Evolutionary conservation across 129 eudicot species (phyloP).

Genomic region (Chrysanthemum seticuspe): DNA sequence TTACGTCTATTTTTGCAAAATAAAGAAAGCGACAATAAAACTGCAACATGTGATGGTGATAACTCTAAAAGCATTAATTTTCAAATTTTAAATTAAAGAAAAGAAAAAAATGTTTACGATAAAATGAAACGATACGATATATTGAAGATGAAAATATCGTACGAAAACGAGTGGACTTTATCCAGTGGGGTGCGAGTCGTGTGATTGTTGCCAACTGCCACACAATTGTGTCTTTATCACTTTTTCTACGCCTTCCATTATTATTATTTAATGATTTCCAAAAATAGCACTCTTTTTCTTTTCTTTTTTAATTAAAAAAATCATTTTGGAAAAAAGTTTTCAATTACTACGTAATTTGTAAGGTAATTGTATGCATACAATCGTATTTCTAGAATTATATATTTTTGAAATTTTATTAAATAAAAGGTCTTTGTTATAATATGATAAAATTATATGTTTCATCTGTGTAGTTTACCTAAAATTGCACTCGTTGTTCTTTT

Average conservation of each 20-base stretch:
- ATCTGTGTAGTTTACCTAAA: no score
- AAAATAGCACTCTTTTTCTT: not conserved
- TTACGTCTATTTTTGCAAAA: conserved; percentile 27
- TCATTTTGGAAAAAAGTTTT: not conserved
- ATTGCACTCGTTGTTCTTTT: no score
- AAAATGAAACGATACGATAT: conserved; percentile 21
- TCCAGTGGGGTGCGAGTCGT: conserved; percentile 42
- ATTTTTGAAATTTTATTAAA: no score
- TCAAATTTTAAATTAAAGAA: not conserved
- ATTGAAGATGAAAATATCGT: conserved; percentile 23
- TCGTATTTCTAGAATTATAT: no score
- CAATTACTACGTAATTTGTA: no score
- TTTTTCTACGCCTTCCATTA: conserved; percentile 29
- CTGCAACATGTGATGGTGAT: conserved; percentile 40
- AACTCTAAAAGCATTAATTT: conserved; percentile 27
- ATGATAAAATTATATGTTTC: no score
- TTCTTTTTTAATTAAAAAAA: no score
- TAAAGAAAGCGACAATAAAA: conserved; percentile 36
- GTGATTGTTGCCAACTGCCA: conserved; percentile 43
- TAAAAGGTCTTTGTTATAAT: no score
- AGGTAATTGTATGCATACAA: no score
- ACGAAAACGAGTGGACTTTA: conserved; percentile 13
- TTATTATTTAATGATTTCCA: not conserved
- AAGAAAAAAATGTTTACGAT: not conserved
- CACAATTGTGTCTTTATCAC: conserved; percentile 32